Evolutionary conservation across 176 grass and related monocot genomes (phyloP), one percentile per base, ranked within the genome.

Genomic region (Oryza coarctata): DNA sequence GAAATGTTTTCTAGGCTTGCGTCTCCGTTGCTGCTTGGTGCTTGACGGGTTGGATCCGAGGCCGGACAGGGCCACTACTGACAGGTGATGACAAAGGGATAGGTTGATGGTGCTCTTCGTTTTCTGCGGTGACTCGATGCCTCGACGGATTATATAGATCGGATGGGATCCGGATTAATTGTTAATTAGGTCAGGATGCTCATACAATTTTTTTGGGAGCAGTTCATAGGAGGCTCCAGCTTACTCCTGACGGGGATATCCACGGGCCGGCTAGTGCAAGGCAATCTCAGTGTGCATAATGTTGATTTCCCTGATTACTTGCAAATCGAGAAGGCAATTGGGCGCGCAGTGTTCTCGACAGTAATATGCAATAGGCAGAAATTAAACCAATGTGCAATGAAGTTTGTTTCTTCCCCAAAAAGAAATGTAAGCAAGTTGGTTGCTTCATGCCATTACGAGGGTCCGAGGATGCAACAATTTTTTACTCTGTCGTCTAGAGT

Each of bases 201-300:
- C 22, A 44, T 41, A 3, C 60, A 41, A 80, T 57, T 60, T 25
- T 11, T 60, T 60, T 18, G 5, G 5, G 52, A 44, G 9, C 61
- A 20, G 0, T 2, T 30, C 38, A 12, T 64, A 20, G 35, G 63
- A 35, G 14, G 36, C 1, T 33, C 32, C 32, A 33, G n/a, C n/a
- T n/a, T n/a, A 64, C 22, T 36, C 73, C 29, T 74, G 75, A 81
- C 70, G 26, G 28, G 63, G 82, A 76, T 75, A 35, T 65, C 71
- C 71, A 81, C 41, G 1, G 0, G 3, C 25, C 3, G 47, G 50
- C 36, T 1, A 1, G 3, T 22, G n/a, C 22, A 60, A 47, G 25
- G 14, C 4, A 5, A 52, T n/a, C n/a, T n/a, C n/a, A n/a, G n/a
- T n/a, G n/a, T n/a, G n/a, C n/a, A n/a, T 14, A 20, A 7, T 22